Evolutionary conservation across 1,139 yeast genomes (phyloP), one percentile per base, ranked within the genome.

Genomic region (Yamadazyma blattariae): DNA sequence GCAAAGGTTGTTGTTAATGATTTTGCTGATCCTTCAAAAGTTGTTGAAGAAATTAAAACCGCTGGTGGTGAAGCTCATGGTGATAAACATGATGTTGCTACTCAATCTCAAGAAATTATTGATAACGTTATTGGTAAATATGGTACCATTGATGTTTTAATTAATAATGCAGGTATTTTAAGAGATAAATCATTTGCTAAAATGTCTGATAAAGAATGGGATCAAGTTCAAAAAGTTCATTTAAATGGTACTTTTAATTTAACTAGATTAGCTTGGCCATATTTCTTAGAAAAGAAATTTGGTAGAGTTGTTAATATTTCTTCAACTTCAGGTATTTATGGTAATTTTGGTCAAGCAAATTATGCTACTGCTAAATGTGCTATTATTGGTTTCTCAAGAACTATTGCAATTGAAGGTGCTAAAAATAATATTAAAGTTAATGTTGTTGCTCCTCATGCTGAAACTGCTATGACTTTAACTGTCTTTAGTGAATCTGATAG

Each of bases 291-390:
- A 58, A 89, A 89, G 63, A 79, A 81, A 52, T 74, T 74, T 42
- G 97, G 97, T 53, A 75, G 82, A 50, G 82, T 92, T 43, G 75
- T 92, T 51, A 92, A 92, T 64, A 86, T 95, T 34, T 74, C 97
- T 26, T 88, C 97, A 17, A 92, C 97, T 19, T 89, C 97, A 11
- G 97, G 97, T 52, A 88, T 92, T 51, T 92, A 92, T 61, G 97
- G 97, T 51, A 88, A 86, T 70, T 92, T 92, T 64, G 98, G 98
- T 35, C 98, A 92, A 68, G 86, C 97, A 41, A 92, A 92, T 70
- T 92, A 92, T 60, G 81, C 96, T 24, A 79, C 97, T 33, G 97
- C 97, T 34, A 92, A 92, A 69, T 79, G 86, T 40, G 97, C 90
- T 22, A 80, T 92, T 44, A 64, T 89, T 35, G 96, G 96, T 24